Conservation (phyloP, 164 flowering plant species). For the Umbellularia californica region DNA sequence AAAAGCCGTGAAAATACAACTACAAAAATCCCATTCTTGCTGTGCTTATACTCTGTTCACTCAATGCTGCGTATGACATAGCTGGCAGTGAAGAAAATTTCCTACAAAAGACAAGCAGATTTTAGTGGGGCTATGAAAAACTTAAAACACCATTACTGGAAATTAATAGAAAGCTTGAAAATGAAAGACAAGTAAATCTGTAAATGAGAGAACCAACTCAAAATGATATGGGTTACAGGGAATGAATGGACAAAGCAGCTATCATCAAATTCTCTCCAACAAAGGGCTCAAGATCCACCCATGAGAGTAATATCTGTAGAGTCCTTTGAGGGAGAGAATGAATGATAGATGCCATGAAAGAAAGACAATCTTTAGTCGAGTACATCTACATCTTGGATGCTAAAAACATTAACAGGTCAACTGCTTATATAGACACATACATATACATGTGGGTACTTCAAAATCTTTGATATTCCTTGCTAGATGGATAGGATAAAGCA, state of each 20-base stretch:
- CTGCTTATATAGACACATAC: conserved; percentile 2
- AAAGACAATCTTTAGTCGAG: neutral
- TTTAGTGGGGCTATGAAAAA: no score
- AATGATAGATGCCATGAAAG: neutral
- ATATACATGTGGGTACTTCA: neutral
- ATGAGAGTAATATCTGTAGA: neutral
- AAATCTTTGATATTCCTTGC: neutral
- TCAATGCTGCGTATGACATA: no score
- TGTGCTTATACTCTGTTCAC: no score
- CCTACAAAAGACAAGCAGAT: no score
- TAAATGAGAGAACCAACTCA: no score
- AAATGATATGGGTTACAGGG: neutral
- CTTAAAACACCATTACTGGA: no score
- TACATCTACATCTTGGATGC: neutral
- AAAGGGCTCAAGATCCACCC: neutral
- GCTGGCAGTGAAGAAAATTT: no score
- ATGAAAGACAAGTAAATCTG: no score
- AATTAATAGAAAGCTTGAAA: no score
- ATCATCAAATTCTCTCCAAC: neutral
- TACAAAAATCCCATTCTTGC: no score
- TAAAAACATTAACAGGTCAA: neutral
- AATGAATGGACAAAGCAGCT: neutral
- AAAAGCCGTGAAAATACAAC: no score
- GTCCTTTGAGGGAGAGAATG: conserved; percentile 11
- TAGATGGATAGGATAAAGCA: neutral